Base-by-base conservation (phyloP, 2,329 filamentous ascomycete genomes). In the Trichophyton simii region DNA sequence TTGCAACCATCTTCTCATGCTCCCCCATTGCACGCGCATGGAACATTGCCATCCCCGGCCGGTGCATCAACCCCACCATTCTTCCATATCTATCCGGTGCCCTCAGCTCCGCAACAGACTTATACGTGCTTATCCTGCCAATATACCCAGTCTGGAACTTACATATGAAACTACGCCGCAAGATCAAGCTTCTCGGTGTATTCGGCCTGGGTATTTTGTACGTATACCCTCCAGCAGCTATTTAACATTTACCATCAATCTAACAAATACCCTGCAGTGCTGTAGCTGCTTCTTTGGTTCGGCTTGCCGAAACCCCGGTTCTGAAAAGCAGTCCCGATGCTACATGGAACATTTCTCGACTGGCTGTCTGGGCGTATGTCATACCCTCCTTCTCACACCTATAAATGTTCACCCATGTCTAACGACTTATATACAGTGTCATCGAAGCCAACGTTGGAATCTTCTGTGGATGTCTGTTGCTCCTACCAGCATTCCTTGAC, bases 1-100 rank as follows among this genome's bases (percentile, higher is more conserved):
- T 69, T 4, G 66, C 63, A 1, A 52, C 65, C 11, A 60, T 67
- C 18, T 66, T 67, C 13, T 62, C 59, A n/a, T 67, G 65, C 36
- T 28, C 59, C 11, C 66, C 67, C 0, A 57, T 68, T 20, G 57
- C 42, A 4, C 65, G 63, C 31, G 61, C 36, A 9, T 68, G 67
- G 67, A 61, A 67, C 50, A 41, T 50, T 6, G 60, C 61, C 1
- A 52, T 67, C 2, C 57, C 58, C 1, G 66, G 66, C 3, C 41
- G 34, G 11, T 68, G 66, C 54, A 63, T 68, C 52, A 62, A 66
- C 42, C 60, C 62, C 18, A 31, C 22, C 15, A 50, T 54, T 38
- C 31, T 60, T 22, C 57, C 57, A 44, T 58, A 58, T 9, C 11
- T 58, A 22, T 58, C 57, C 22, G 57, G 57, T 3, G 57, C 36